phyloP scores from a whole-genome alignment of 768 basidiomycete genomes.

The Lanmaoa rubissima region DNA sequence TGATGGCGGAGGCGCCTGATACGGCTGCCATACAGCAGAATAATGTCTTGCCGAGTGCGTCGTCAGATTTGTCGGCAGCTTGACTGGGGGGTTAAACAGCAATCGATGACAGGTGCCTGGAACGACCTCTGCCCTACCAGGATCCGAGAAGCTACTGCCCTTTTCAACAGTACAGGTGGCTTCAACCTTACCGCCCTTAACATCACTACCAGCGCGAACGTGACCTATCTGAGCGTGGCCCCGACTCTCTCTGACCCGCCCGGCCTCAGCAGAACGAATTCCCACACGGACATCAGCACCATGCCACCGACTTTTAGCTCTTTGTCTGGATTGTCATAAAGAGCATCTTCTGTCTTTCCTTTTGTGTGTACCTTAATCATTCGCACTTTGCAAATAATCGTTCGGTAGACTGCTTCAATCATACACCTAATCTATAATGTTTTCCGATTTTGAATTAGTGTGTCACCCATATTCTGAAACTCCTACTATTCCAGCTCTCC shows the following conservation, averaged over 20 bases:
- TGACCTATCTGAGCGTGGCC: background rate
- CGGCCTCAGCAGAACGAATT: slow-evolving; percentile 4
- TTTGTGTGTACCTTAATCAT: background rate
- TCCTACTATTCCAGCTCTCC: background rate
- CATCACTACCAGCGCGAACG: background rate
- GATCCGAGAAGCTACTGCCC: slow-evolving; percentile 15
- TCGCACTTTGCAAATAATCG: background rate
- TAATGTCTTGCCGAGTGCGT: slow-evolving; percentile 20
- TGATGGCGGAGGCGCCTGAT: slow-evolving; percentile 30
- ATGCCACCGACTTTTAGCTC: slow-evolving; percentile 15
- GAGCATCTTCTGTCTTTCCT: background rate
- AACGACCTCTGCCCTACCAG: slow-evolving; percentile 18
- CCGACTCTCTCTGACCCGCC: background rate
- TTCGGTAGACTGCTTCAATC: background rate
- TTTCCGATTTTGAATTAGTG: background rate
- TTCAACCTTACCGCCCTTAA: slow-evolving; percentile 20
- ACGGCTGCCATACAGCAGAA: slow-evolving; percentile 18
- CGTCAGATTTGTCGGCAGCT: background rate
- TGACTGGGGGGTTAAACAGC: background rate
- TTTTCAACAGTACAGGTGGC: slow-evolving; percentile 16
- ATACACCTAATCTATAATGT: background rate
- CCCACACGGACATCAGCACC: slow-evolving; percentile 16
- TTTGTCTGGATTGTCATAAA: slow-evolving; percentile 2
- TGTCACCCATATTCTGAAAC: background rate
- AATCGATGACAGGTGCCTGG: slow-evolving; percentile 16